Conservation (phyloP, 805 yeast genomes). For the Huiozyma naganishii region DNA sequence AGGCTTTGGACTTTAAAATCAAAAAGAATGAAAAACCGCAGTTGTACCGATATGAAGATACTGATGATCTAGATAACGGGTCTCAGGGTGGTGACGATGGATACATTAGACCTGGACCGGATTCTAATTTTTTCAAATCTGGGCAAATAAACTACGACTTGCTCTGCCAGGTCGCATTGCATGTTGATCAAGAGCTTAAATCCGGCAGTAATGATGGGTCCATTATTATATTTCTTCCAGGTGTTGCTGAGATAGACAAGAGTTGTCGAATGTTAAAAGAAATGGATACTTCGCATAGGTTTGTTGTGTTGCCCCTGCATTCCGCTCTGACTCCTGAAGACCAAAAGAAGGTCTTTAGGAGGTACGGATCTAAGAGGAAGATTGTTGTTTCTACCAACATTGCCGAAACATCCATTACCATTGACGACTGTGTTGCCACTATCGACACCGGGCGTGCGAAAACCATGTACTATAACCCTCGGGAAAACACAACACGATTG, state of each 20-base stretch:
- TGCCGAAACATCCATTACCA: slow-evolving; percentile 95
- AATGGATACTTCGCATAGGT: slow-evolving; percentile 9
- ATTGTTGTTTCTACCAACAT: slow-evolving; percentile 85
- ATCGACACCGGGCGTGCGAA: slow-evolving; percentile 83
- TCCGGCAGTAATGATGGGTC: slow-evolving; percentile 47
- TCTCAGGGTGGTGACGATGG: slow-evolving; percentile 25
- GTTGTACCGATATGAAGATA: slow-evolving; percentile 15
- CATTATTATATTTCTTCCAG: slow-evolving; percentile 78
- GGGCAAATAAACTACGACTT: slow-evolving; percentile 72
- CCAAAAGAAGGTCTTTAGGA: slow-evolving; percentile 63
- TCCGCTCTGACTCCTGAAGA: slow-evolving; percentile 78
- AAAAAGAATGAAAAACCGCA: slow-evolving; percentile 16
- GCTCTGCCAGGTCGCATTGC: slow-evolving; percentile 42
- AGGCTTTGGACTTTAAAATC: slow-evolving; percentile 45
- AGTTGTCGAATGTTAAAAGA: slow-evolving; percentile 30
- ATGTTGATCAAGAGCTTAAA: slow-evolving; percentile 41
- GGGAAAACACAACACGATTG: slow-evolving; percentile 55
- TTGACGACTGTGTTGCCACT: slow-evolving; percentile 88
- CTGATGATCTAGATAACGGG: slow-evolving; percentile 3
- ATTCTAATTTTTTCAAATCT: slow-evolving; percentile 49
- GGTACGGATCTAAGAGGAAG: slow-evolving; percentile 53
- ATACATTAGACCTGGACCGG: slow-evolving; percentile 45
- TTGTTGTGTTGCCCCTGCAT: slow-evolving; percentile 64
- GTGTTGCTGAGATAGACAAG: slow-evolving; percentile 74
- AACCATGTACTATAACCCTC: slow-evolving; percentile 58